A percentile compares a stretch with the other conserved stretches of the same genome.
These are phyloP conservation scores for Calophaca sinica DNA, from an alignment of 306 rosid species.

Conservation along the genomic window DNA sequence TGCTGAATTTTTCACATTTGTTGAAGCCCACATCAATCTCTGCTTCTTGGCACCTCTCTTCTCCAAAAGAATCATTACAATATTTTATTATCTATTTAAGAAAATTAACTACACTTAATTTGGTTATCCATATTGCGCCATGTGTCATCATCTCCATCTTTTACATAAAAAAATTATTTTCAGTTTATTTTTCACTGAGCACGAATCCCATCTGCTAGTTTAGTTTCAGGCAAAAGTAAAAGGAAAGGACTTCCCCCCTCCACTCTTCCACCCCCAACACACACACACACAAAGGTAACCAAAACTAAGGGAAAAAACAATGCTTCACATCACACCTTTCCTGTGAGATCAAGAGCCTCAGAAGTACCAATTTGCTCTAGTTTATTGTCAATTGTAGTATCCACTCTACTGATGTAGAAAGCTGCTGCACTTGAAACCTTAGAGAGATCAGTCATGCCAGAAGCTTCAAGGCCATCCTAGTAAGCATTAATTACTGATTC, in stretches of 20 bases:
- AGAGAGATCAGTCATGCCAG: constrained; percentile 71
- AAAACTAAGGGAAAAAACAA: not conserved
- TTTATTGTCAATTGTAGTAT: constrained; percentile 70
- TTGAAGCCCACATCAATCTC: constrained; percentile 58
- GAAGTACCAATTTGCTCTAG: constrained; percentile 77
- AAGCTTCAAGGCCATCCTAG: constrained; percentile 93
- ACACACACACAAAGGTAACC: not conserved
- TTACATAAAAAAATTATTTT: too few species aligned
- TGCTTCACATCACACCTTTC: constrained; percentile 60
- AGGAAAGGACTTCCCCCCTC: not conserved
- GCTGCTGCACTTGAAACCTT: constrained; percentile 89
- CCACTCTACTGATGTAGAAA: constrained; percentile 95
- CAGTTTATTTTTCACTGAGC: too few species aligned
- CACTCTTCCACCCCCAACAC: not conserved
- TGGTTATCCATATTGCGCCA: too few species aligned
- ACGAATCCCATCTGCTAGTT: too few species aligned
- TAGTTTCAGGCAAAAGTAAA: constrained; percentile 11
- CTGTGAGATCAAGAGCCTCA: constrained; percentile 86
- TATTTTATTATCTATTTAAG: not conserved
- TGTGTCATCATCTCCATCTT: too few species aligned
- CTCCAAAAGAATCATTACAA: constrained; percentile 52
- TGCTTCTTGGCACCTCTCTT: constrained; percentile 91
- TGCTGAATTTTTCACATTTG: constrained; percentile 49
- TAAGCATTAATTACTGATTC: constrained; percentile 91
- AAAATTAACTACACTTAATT: too few species aligned